phyloP scores from a whole-genome alignment of 768 basidiomycete genomes.

The Cytidiella melzeri region DNA sequence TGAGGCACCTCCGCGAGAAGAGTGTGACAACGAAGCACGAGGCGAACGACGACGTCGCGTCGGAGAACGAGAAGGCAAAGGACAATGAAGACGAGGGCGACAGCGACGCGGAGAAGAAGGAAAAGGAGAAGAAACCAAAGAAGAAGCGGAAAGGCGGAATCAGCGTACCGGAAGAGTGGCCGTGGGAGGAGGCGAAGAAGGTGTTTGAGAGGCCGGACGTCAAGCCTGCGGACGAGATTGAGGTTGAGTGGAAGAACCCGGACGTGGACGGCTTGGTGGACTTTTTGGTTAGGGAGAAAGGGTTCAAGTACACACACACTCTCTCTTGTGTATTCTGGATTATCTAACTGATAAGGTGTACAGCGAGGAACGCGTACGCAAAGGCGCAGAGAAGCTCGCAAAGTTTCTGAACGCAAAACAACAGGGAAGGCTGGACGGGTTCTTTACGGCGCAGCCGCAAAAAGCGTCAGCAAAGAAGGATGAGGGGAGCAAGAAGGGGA shows the following conservation, averaged over 20 bases:
- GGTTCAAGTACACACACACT: slow-evolving; percentile 99
- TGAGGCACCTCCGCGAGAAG: slow-evolving; percentile 79
- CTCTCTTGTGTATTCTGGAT: too few species aligned
- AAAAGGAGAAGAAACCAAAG: slow-evolving; percentile 36
- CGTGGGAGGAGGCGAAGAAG: slow-evolving; percentile 91
- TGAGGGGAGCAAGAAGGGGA: slow-evolving; percentile 33
- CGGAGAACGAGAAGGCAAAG: slow-evolving; percentile 42
- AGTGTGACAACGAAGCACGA: slow-evolving; percentile 40
- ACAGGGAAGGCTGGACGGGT: slow-evolving; percentile 93
- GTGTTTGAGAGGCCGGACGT: slow-evolving; percentile 91
- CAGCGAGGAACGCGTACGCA: slow-evolving; percentile 95
- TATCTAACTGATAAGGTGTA: too few species aligned
- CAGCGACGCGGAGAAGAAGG: slow-evolving; percentile 25
- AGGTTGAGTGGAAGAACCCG: slow-evolving; percentile 92
- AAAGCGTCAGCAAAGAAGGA: slow-evolving; percentile 43
- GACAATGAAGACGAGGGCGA: slow-evolving; percentile 47
- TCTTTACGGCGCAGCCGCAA: slow-evolving; percentile 76
- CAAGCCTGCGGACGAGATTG: slow-evolving; percentile 73
- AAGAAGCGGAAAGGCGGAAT: slow-evolving; percentile 76
- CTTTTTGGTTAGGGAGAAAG: slow-evolving; percentile 91
- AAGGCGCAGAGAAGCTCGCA: slow-evolving; percentile 87
- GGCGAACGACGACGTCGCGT: slow-evolving; percentile 6
- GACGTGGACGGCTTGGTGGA: slow-evolving; percentile 91
- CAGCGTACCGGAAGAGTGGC: slow-evolving; percentile 89
- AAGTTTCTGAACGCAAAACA: slow-evolving; percentile 88